Base-by-base conservation (phyloP, 164 flowering plant genomes). In the Platanus orientalis region DNA sequence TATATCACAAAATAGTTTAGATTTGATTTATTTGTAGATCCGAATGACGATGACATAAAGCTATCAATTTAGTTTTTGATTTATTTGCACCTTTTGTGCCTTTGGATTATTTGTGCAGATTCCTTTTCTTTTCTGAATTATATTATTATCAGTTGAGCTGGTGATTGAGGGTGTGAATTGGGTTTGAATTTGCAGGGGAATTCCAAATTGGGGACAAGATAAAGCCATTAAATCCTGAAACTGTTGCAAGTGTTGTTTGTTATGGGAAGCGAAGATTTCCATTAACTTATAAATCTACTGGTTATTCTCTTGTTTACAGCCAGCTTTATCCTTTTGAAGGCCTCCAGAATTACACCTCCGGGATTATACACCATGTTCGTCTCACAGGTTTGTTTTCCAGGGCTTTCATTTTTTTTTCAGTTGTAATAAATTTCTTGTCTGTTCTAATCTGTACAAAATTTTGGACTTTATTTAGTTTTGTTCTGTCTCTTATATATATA, bases 351-450 rank as follows among this genome's bases (percentile, higher is more conserved):
- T 94, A 94, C 68, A 86, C 90, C 30, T 94, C 99, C 20, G 97
- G 99, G 27, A 89, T 94, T 23, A 91, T 94, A 25, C 99, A 91
- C 68, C 99, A 91, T 73, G 97, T 88, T 70, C 90, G 83, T 48
- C 87, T 94, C 45, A 86, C 83, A 49, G 98, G 98, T 55, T 59
- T 44, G 32, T 19, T 7, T 19, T 36, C 2, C n/a, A 10, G 20
- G 3, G 49, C 20, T 36, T 36, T 36, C 12, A 1, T 36, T 3
- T 36, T 36, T 7, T 7, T 3, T 36, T 36, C 12, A 14, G 42
- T 3, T 7, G 10, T 36, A 7, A 34, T 5, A 20, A 48, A 47
- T 49, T 24, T 34, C 12, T 36, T 53, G 32, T 26, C 25, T 52
- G 7, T 6, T 36, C 26, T 3, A 23, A 17, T 11, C 6, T 36